Percentiles rank a stretch among this genome's conserved stretches.
These are phyloP conservation scores for Porogramme epimiltina DNA, from an alignment of 1,284 basidiomycete species.

Conservation along the genomic window DNA sequence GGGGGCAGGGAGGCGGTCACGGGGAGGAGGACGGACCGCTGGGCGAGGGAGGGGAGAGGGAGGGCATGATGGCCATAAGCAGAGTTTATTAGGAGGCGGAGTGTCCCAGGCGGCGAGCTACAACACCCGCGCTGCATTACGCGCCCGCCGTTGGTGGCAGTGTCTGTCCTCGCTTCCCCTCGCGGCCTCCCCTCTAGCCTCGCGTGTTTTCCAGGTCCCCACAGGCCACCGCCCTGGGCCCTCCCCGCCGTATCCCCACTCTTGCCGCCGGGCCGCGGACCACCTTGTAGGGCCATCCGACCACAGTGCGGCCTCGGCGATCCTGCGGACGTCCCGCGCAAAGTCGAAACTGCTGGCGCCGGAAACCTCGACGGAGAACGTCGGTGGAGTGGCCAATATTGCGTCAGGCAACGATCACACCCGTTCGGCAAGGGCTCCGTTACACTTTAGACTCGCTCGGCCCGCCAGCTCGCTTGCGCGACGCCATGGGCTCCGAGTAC, in stretches of 20 bases:
- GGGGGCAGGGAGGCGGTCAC: background rate
- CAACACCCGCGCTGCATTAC: background rate
- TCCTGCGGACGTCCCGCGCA: no score
- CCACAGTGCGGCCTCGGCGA: no score
- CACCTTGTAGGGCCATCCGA: no score
- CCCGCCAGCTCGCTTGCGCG: no score
- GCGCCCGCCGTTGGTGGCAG: constrained; percentile 13
- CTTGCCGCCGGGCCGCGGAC: background rate
- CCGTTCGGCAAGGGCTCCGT: no score
- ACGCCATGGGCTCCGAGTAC: no score
- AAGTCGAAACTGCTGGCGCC: background rate
- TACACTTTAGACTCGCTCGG: no score
- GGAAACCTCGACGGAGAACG: background rate
- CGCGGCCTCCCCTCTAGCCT: background rate
- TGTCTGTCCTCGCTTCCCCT: background rate
- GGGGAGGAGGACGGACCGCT: background rate
- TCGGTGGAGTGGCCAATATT: background rate
- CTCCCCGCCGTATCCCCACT: background rate
- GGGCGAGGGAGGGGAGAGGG: constrained; percentile 2
- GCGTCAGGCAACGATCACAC: no score
- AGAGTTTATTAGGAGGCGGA: constrained; percentile 6
- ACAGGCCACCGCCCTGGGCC: background rate
- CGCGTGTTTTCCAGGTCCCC: background rate
- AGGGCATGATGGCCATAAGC: background rate
- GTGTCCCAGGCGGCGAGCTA: background rate